Evolutionary conservation across 306 rosid genomes (phyloP).

Genomic region (Nissolia schottii): DNA sequence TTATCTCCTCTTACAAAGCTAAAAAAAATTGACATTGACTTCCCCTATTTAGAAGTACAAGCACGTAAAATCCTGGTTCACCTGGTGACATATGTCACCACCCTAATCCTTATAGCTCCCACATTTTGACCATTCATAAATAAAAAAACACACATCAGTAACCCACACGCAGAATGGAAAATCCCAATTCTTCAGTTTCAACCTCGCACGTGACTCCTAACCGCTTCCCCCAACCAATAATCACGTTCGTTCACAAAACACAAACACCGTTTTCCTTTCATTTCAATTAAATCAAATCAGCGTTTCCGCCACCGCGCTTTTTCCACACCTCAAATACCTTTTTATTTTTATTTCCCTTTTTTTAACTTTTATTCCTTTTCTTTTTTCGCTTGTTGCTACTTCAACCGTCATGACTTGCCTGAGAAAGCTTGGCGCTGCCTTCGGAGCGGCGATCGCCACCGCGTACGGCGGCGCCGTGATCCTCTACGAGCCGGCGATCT

Average conservation of each 20-base stretch:
- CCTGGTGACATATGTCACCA: conserved; percentile 15
- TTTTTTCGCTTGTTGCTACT: background rate
- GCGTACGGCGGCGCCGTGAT: conserved; percentile 54
- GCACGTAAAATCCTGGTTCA: conserved; percentile 2
- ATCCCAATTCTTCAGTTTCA: background rate
- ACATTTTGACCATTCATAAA: conserved; percentile 14
- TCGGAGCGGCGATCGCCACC: conserved; percentile 43
- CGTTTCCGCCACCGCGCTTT: background rate
- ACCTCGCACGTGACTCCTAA: background rate
- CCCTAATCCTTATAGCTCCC: background rate
- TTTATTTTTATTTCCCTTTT: background rate
- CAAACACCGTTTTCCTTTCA: no score
- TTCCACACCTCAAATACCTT: background rate
- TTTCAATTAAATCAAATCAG: background rate
- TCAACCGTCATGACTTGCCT: conserved; percentile 47
- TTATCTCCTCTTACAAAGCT: background rate
- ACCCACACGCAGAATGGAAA: no score
- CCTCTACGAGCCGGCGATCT: conserved; percentile 36
- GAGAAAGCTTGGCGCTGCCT: conserved; percentile 46
- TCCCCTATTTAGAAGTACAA: conserved; percentile 8
- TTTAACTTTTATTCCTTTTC: background rate
- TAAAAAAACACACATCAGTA: background rate
- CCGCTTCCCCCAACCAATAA: background rate
- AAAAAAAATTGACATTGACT: conserved; percentile 25
- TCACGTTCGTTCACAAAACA: no score